A percentile compares a stretch with the other conserved stretches of the same genome.
Evolutionary conservation across 352 stramenopile genomes (phyloP).

Genomic region (Pythium pyrilobum): DNA sequence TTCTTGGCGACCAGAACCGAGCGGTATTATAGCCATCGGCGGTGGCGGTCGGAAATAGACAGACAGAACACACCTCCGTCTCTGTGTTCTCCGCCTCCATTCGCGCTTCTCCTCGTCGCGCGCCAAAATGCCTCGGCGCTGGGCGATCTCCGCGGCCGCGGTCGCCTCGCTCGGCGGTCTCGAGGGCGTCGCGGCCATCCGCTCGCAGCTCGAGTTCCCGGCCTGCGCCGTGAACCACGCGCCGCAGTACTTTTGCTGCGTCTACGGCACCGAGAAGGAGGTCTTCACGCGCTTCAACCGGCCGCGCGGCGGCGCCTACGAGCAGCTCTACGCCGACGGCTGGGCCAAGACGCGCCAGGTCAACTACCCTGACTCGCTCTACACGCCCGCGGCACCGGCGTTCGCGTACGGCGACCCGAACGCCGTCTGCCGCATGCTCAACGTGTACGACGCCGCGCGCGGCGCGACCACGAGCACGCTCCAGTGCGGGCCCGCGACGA

Average conservation of each 20-base stretch:
- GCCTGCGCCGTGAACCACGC: conserved; percentile 25
- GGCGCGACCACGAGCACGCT: conserved; percentile 20
- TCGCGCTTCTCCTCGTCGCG: not conserved
- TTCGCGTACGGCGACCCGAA: conserved; percentile 44
- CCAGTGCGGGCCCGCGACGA: conserved; percentile 39
- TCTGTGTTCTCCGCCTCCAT: not conserved
- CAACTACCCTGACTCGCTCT: conserved; percentile 21
- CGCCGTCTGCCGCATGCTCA: conserved; percentile 40
- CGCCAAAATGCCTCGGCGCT: not conserved
- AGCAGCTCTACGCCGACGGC: conserved; percentile 11
- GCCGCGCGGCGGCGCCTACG: conserved; percentile 6
- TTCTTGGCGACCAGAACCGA: too few species aligned
- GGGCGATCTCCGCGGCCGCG: not conserved
- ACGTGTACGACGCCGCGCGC: conserved; percentile 14
- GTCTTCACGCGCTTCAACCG: conserved; percentile 24
- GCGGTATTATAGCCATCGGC: too few species aligned
- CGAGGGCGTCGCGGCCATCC: not conserved
- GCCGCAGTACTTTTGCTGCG: conserved; percentile 27
- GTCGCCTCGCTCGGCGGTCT: not conserved
- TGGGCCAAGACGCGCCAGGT: conserved; percentile 20
- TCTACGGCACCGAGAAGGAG: conserved; percentile 17
- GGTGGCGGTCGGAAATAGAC: too few species aligned
- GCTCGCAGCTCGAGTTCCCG: conserved; percentile 10
- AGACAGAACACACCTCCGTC: not conserved
- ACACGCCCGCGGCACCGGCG: conserved; percentile 34